phyloP scores from a whole-genome alignment of 495 filamentous ascomycete genomes.

The Tuber umbilicatum region DNA sequence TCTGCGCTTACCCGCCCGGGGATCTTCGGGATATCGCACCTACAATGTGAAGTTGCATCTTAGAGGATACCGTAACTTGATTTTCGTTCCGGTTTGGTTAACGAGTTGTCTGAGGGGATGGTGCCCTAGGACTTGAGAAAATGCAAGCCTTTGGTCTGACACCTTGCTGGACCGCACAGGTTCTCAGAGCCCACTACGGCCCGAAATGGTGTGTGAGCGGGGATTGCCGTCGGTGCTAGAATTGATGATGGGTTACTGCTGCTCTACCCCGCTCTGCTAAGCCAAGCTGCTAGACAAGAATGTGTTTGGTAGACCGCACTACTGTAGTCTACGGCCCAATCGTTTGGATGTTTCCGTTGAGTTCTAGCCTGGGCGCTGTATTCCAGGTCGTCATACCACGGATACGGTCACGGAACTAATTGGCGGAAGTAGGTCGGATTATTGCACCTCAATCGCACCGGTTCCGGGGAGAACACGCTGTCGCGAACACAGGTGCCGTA shows the following conservation, averaged over 20 bases:
- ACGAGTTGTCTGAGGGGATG: not conserved
- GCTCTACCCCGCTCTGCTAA: not conserved
- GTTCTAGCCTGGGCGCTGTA: not conserved
- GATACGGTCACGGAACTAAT: not conserved
- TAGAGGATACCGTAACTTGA: not conserved
- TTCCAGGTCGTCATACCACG: not conserved
- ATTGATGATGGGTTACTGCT: not conserved
- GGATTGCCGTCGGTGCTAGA: not conserved
- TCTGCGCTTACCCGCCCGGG: not conserved
- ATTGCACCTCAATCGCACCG: not conserved
- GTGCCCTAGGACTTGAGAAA: not conserved
- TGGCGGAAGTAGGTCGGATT: not conserved
- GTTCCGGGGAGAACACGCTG: not conserved
- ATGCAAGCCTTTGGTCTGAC: not conserved
- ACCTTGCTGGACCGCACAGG: not conserved
- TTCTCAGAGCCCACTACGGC: not conserved
- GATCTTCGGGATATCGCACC: not conserved
- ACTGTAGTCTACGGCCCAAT: not conserved
- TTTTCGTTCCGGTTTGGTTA: not conserved
- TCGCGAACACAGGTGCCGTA: not conserved
- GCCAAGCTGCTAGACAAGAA: not conserved
- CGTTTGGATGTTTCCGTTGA: not conserved
- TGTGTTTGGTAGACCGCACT: not conserved
- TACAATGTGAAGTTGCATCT: not conserved
- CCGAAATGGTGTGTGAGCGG: not conserved